Base-by-base conservation (phyloP, 1,139 yeast genomes). In the Trichomonascaceae sp. region DNA sequence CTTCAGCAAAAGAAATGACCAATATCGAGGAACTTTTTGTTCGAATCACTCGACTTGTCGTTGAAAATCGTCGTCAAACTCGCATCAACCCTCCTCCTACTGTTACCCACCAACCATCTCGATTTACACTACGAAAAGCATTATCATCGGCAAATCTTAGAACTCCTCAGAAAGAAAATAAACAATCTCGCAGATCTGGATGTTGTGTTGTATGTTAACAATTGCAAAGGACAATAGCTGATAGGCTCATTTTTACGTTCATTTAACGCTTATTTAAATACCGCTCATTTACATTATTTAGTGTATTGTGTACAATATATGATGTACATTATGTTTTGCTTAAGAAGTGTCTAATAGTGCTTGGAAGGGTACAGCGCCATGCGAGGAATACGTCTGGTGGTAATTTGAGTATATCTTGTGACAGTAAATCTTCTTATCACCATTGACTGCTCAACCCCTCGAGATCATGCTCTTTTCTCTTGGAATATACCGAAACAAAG, bases 1-100 rank as follows among this genome's bases (percentile, higher is more conserved):
- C 96, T 5, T 82, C 90, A 57, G 96, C 96, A 27, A 87, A 88
- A 74, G 89, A 85, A 67, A 83, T 89, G 68, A 87, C 88, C 70
- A 88, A 90, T 65, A 95, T 90, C 53, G 96, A 89, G 68, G 95
- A 87, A 65, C 87, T 95, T 1, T 89, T 90, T 67, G 83, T 78
- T 62, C 83, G 81, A 39, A 71, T 86, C 60, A 88, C 85, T 17
- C 78, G 90, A 61, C 77, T 79, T 53, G 84, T 85, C 47, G 65
- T 59, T 9, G 59, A 52, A 19, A 59, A 57, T 43, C 58, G 64
- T 2, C 52, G 53, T 6, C 27, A 19, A 22, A 47, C 17, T 13
- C 24, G 24, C 24, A 22, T 22, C 6, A 22, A 22, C 24, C 24
- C 6, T 22, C 12, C 32, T 27, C 27, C 32, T 9, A 17, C 43